These are phyloP conservation scores for Penicillium sp. DNA, from an alignment of 2,329 filamentous ascomycete species.

Conservation along the genomic window DNA sequence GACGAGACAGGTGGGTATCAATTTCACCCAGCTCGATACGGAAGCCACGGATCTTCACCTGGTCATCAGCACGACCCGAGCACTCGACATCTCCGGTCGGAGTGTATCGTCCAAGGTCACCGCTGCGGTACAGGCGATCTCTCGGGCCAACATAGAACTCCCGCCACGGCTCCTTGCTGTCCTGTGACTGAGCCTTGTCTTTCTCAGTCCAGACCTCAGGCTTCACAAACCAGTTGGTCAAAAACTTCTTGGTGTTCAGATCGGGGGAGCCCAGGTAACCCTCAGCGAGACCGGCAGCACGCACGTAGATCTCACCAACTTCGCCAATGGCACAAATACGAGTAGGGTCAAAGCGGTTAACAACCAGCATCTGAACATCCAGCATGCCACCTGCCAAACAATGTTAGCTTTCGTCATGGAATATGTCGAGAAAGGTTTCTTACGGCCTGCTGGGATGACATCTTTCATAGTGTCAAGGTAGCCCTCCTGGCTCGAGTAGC, in stretches of 20 bases:
- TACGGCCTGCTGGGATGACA: conserved; percentile 51
- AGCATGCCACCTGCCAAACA: conserved; percentile 64
- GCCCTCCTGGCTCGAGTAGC: conserved; percentile 12
- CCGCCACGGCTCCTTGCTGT: conserved; percentile 69
- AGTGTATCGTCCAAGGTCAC: conserved; percentile 78
- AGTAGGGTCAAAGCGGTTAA: conserved; percentile 67
- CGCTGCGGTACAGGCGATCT: conserved; percentile 84
- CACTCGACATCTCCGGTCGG: conserved; percentile 72
- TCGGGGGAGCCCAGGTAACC: conserved; percentile 67
- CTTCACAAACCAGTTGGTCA: conserved; percentile 84
- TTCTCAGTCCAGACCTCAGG: conserved; percentile 66
- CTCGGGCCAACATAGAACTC: conserved; percentile 76
- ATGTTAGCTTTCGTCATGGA: background rate
- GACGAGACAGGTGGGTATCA: conserved; percentile 74
- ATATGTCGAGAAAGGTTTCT: background rate
- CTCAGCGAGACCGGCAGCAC: conserved; percentile 81
- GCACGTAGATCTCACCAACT: conserved; percentile 79
- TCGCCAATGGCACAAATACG: conserved; percentile 78
- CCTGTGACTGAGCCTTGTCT: conserved; percentile 56
- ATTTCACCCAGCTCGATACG: conserved; percentile 94
- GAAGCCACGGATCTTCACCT: conserved; percentile 96
- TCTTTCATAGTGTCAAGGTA: background rate
- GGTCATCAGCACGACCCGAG: conserved; percentile 78
- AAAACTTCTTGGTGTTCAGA: conserved; percentile 73
- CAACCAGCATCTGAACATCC: conserved; percentile 84